phyloP scores from a whole-genome alignment of 148 eudicot species.

The Rhododendron ferrugineum region DNA sequence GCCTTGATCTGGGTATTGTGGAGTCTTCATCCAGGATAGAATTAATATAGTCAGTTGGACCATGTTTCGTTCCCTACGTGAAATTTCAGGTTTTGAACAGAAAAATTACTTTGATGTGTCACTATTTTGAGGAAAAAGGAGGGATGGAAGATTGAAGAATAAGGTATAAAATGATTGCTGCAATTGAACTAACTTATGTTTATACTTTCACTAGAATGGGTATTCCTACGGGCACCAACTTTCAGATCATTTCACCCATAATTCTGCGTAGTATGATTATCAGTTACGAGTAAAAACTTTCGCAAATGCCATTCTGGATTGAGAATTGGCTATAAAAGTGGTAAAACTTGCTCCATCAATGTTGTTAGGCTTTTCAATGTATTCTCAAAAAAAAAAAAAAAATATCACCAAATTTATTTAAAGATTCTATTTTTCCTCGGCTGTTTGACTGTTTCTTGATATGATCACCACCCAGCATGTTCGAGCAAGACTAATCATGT shows the following conservation, averaged over 20 bases:
- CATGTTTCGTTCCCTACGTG: too few relatives aligned
- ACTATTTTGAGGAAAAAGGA: too few relatives aligned
- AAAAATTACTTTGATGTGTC: too few relatives aligned
- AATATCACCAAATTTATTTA: not conserved
- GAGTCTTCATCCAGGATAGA: not conserved
- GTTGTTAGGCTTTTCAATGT: not conserved
- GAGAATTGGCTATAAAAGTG: not conserved
- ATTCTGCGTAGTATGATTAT: not conserved
- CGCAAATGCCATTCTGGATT: not conserved
- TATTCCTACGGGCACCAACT: too few relatives aligned
- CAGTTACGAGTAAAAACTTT: not conserved
- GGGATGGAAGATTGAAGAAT: too few relatives aligned
- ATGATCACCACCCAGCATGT: not conserved
- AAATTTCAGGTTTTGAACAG: too few relatives aligned
- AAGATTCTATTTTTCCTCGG: not conserved
- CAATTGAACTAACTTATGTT: too few relatives aligned
- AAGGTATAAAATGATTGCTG: too few relatives aligned
- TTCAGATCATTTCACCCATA: not conserved
- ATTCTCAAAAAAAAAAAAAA: not conserved
- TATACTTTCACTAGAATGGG: too few relatives aligned
- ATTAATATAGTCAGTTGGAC: too few relatives aligned
- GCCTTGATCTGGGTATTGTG: not conserved
- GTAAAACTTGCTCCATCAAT: not conserved
- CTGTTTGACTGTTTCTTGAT: not conserved
- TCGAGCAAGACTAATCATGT: not conserved